Base-by-base conservation (phyloP, 148 eudicot genomes). In the Fagopyrum homotropicum region DNA sequence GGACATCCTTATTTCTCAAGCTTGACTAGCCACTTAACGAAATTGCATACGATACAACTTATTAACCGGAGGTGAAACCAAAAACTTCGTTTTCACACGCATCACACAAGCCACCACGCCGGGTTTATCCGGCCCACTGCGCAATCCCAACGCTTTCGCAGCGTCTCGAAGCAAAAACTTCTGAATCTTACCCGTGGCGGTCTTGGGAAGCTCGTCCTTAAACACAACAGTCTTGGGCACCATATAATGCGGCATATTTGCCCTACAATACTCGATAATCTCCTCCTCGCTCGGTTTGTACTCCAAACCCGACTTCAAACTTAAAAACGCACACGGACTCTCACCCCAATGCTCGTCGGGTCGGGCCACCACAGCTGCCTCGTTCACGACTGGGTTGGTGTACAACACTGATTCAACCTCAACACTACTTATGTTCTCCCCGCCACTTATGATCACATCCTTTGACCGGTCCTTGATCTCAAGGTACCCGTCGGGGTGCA, bases 361-460 rank as follows among this genome's bases (percentile, higher is more conserved):
- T 14, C 70, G 47, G 17, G 81, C 84, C 74, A 82, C 84, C 22
- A 82, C 81, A 0, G 81, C 84, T 1, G 73, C 81, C 76, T 82
- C 79, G 2, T 64, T 55, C 1, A 79, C 74, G 14, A 45, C 72
- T 4, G 81, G 79, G 43, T 22, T 40, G 3, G 71, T 51, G 47
- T 78, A 78, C 12, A 82, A 15, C 60, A 82, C 84, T 1, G 81
- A 40, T 72, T 82, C 84, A 0, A 78, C 77, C 63, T 82, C 81
- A 0, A 82, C 74, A 56, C 81, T 82, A 40, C 81, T 82, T 5
- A 75, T 72, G 69, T 82, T 82, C 40, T 82, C 79, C 0, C 84
- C 84, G 1, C 81, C 84, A n/a, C 79, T 78, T 7, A 82, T 82
- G 48, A 82, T 78, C 7, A 82, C 50, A 49, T 82, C 84, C 40